Conservation (phyloP, 2,329 filamentous ascomycete genomes). For the Fusarium buxicola region DNA sequence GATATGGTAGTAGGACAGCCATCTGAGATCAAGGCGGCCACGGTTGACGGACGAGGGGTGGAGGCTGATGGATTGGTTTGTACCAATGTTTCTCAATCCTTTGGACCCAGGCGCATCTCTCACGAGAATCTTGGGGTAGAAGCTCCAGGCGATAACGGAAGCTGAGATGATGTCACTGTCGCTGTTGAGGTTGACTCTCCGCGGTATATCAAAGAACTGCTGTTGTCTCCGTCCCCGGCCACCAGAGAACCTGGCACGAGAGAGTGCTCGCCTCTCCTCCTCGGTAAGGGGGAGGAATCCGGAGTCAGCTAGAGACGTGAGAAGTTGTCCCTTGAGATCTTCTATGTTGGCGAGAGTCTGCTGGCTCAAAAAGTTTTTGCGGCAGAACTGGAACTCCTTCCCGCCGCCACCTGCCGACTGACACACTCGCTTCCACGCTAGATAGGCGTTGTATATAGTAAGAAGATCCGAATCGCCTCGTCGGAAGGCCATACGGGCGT, state of each 20-base stretch:
- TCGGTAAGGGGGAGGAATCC: slow-evolving; percentile 82
- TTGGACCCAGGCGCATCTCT: slow-evolving; percentile 77
- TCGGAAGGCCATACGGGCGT: slow-evolving; percentile 81
- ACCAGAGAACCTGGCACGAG: slow-evolving; percentile 70
- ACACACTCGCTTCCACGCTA: slow-evolving; percentile 87
- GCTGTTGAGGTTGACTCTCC: slow-evolving; percentile 79
- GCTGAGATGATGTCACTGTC: slow-evolving; percentile 82
- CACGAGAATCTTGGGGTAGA: slow-evolving; percentile 92
- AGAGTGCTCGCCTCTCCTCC: slow-evolving; percentile 77
- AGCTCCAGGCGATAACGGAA: slow-evolving; percentile 90
- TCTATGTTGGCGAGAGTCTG: slow-evolving; percentile 93
- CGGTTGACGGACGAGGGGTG: slow-evolving; percentile 93
- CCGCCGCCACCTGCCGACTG: slow-evolving; percentile 69
- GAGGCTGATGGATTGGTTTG: slow-evolving; percentile 89
- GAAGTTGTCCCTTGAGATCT: slow-evolving; percentile 91
- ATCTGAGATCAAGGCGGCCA: slow-evolving; percentile 73
- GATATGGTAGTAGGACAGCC: slow-evolving; percentile 96
- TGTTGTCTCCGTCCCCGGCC: slow-evolving; percentile 69
- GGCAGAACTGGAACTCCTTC: slow-evolving; percentile 90
- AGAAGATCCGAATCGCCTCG: slow-evolving; percentile 91
- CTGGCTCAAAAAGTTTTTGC: slow-evolving; percentile 92
- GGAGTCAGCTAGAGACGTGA: slow-evolving; percentile 86
- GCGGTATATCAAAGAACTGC: slow-evolving; percentile 84
- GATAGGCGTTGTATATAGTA: slow-evolving; percentile 94
- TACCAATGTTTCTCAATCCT: slow-evolving; percentile 90